These are phyloP conservation scores for Cucumis hystrix DNA, from an alignment of 306 rosid species.

Conservation along the genomic window DNA sequence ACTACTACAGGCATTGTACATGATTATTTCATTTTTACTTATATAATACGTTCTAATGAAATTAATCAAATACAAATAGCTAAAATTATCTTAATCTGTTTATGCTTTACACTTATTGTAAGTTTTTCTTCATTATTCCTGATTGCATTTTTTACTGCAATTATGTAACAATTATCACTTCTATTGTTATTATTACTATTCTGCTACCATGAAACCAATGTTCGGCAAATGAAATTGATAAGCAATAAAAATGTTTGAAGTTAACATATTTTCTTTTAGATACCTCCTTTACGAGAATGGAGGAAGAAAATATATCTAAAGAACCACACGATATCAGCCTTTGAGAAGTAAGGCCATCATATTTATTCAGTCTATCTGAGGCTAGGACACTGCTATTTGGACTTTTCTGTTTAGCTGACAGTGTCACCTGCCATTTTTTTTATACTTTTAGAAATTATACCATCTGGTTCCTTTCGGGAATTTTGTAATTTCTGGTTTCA, in stretches of 20 bases:
- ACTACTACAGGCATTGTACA: background rate
- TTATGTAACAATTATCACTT: background rate
- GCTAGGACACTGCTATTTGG: background rate
- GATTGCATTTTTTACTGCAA: background rate
- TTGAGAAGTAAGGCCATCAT: background rate
- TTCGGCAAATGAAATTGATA: background rate
- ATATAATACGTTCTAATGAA: background rate
- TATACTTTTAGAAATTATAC: slow-evolving; percentile 45
- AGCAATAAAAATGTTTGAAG: background rate
- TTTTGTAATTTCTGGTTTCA: background rate
- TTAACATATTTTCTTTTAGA: background rate
- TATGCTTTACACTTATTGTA: background rate
- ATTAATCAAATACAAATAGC: background rate
- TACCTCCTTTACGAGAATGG: background rate
- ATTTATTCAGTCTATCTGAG: background rate
- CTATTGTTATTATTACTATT: background rate
- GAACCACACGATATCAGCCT: background rate
- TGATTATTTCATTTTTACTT: background rate
- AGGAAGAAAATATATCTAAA: background rate
- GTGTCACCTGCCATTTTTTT: background rate
- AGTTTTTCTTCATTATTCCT: background rate
- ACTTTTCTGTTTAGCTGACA: background rate
- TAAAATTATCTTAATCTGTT: background rate
- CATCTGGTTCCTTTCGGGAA: background rate
- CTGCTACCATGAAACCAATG: background rate